Base-by-base conservation (phyloP, 2,329 filamentous ascomycete genomes). In the Apiospora rasikravindrae region DNA sequence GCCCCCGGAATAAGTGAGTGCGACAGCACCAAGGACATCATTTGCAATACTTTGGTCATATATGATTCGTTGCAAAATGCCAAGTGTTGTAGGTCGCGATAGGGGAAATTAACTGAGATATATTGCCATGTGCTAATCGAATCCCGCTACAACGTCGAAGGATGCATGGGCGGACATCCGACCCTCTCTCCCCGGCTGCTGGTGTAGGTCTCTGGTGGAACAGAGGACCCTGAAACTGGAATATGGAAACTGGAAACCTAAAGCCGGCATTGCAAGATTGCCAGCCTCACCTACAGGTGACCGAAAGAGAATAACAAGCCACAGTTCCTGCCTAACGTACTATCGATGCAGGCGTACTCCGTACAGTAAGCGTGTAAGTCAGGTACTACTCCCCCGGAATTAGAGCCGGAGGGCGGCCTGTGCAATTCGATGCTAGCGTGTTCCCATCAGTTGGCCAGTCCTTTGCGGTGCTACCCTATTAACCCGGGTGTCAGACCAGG, bases 141-240 rank as follows among this genome's bases (percentile, higher is more conserved):
- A 37, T 37, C 33, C 33, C 33, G 33, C 33, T 45, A 22, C 14
- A 42, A 42, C 40, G 13, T 42, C 40, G 40, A 42, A 42, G 40
- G 2, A 42, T 11, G 44, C 22, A 45, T 45, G 44, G 14, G 22
- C 44, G 44, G 44, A 19, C 19, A 45, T 4, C 3, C 7, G 19
- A n/a, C 19, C 19, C 22, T 49, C 22, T 22, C 22, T 49, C 22
- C 45, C 8, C 22, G 45, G 6, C 19, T 11, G 22, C 19, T 49
- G 29, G 49, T 53, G 49, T 29, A 37, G 49, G 49, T 61, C 19
- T 37, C 44, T 47, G 44, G 57, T 40, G 57, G 57, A 40, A 64
- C 57, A 64, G 40, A 64, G 57, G 57, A 64, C 57, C 57, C 57
- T 64, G 57, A 64, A 64, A 40, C 33, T 37, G 53, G 53, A 22